phyloP scores from a whole-genome alignment of 768 basidiomycete genomes.

The Ramaria sp. region DNA sequence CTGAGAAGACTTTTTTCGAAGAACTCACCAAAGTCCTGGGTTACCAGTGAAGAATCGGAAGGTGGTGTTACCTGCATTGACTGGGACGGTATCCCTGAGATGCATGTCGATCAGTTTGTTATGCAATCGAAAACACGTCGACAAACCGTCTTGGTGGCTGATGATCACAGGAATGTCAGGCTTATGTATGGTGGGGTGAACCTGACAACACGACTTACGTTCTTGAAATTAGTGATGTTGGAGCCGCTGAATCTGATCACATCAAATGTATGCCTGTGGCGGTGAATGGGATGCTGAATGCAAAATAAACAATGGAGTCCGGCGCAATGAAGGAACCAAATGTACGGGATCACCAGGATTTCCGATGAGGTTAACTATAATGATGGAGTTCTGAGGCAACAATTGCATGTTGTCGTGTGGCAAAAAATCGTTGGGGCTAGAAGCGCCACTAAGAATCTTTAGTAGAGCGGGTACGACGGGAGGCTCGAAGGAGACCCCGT shows the following conservation, averaged over 20 bases:
- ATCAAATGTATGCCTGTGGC: conserved; percentile 25
- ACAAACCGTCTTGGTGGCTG: no score
- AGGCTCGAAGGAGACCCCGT: not conserved
- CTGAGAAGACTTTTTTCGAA: not conserved
- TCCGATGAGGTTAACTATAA: not conserved
- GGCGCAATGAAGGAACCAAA: no score
- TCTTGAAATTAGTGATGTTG: conserved; percentile 23
- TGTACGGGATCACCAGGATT: no score
- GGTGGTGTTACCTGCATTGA: conserved; percentile 14
- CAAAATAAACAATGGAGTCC: no score
- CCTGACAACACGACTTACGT: conserved; percentile 8
- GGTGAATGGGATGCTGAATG: not conserved
- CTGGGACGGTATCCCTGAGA: not conserved
- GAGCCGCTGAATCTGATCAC: conserved; percentile 26
- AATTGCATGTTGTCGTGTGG: not conserved
- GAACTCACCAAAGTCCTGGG: conserved; percentile 38
- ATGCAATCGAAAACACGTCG: conserved; percentile 18
- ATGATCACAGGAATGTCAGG: no score
- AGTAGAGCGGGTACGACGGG: not conserved
- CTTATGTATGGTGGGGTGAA: not conserved
- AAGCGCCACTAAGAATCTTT: conserved; percentile 2
- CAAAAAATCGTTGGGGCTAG: not conserved
- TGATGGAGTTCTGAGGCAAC: not conserved
- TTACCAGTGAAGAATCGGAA: conserved; percentile 47
- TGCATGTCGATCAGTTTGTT: not conserved